Base-by-base conservation (phyloP, 495 filamentous ascomycete genomes). In the Trichoderma asperelloides region DNA sequence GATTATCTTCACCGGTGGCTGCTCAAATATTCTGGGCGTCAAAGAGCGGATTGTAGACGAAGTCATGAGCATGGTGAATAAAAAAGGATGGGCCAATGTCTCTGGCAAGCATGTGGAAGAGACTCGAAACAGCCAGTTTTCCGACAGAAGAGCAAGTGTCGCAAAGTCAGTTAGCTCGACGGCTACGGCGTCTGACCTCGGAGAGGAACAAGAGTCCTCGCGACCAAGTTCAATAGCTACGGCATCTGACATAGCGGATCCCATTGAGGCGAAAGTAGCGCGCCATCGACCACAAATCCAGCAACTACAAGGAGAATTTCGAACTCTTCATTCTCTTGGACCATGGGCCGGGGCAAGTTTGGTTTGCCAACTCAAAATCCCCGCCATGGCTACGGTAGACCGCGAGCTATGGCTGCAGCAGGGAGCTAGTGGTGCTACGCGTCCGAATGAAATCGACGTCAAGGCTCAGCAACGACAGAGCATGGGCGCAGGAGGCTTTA, bases 291-390 rank as follows among this genome's bases (percentile, higher is more conserved):
- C 33, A 13, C 62, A 43, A 11, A 79, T 78, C 45, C 73, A 72
- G 0, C 76, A 77, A 9, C 78, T 80, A 0, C 74, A 77, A 21
- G 91, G 90, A 8, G 74, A 84, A 21, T 76, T 97, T 27, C 85
- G 91, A 2, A 90, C 88, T 18, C 79, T 97, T 15, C 90, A 96
- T 71, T 91, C 89, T 6, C 79, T 98, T 0, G 95, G 95, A 0
- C 81, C 91, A 7, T 98, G 95, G 94, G 86, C 88, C 43, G 95
- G 95, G 21, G 93, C 88, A 5, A 96, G 92, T 77, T 73, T 98
- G 64, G 77, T 93, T 2, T 88, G 89, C 0, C 87, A 87, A 64
- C 78, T 96, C 70, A 93, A 93, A 70, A 81, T 95, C 30, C 86
- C 87, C 33, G 89, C 92, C 0, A 79, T 93, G 57, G 88, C 93